Percentiles rank a stretch among this genome's conserved stretches.
Evolutionary conservation across 139 green algal genomes (phyloP).

Genomic region (Haematococcus sp.): DNA sequence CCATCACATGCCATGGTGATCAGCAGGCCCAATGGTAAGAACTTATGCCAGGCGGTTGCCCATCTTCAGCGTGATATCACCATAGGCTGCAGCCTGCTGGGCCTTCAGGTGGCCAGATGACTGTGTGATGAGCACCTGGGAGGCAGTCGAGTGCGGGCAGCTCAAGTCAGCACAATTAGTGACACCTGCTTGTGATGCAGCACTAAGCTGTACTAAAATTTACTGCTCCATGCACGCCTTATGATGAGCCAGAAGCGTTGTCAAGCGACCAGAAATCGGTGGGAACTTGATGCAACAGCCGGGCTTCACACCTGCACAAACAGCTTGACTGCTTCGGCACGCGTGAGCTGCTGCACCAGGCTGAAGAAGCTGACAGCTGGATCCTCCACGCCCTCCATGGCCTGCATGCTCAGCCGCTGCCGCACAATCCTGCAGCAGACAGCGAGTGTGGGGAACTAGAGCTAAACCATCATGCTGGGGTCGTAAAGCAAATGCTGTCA

Average conservation of each 20-base stretch:
- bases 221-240: background rate
- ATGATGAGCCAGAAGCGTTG: background rate
- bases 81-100: conserved; percentile 1
- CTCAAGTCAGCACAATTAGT: background rate
- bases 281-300: background rate
- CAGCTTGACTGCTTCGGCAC: conserved; percentile 13
- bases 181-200: background rate
- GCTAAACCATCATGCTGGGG: background rate
- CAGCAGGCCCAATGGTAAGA: too few species aligned
- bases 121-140: conserved; percentile 14
- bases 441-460: background rate
- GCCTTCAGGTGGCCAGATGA: background rate
- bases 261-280: background rate
- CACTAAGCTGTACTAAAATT: background rate
- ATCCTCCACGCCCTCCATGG: background rate
- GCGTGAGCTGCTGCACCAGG: conserved; percentile 9
- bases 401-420: background rate
- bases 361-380: conserved; percentile 9
- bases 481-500: too few species aligned
- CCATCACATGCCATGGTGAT: too few species aligned
- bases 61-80: background rate
- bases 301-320: conserved; percentile 17
- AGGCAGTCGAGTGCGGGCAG: background rate
- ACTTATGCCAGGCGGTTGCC: too few species aligned
- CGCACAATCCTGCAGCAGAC: background rate